A percentile compares a stretch with the other conserved stretches of the same genome.
phyloP scores from a whole-genome alignment of 257 asterid species.

The Penstemon barbatus region DNA sequence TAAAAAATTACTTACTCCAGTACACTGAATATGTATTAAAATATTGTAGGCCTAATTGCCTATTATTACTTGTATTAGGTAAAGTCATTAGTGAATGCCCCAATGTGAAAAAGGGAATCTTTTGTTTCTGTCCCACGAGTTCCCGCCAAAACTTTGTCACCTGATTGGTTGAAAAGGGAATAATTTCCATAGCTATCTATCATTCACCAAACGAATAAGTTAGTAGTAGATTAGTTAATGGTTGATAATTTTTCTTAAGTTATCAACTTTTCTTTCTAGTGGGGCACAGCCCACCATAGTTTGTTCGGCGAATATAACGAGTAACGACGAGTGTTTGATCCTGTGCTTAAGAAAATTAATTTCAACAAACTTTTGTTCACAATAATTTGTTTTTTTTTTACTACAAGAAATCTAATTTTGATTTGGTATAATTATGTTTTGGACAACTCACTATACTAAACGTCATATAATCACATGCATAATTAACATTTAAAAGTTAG shows the following conservation, averaged over 20 bases:
- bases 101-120: conserved; percentile 29
- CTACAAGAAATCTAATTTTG: not conserved
- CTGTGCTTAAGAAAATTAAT: too few species aligned
- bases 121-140: conserved; percentile 16
- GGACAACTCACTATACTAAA: too few species aligned
- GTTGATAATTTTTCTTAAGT: not conserved
- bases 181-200: not conserved
- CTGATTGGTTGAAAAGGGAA: conserved; percentile 25
- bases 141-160: conserved; percentile 33
- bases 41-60: not conserved
- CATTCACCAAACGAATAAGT: not conserved
- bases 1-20: not conserved
- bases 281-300: not conserved
- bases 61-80: conserved; percentile 17
- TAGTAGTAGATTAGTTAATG: not conserved
- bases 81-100: conserved; percentile 22
- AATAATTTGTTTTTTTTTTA: not conserved
- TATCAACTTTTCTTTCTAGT: not conserved
- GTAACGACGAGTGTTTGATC: too few species aligned
- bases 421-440: too few species aligned
- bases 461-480: too few species aligned
- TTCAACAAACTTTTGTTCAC: too few species aligned
- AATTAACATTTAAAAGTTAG: too few species aligned
- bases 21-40: not conserved
- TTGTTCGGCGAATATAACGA: not conserved